These are phyloP conservation scores for Rhodotorula sp. DNA, from an alignment of 1,284 basidiomycete genomes.

Conservation along the genomic window DNA sequence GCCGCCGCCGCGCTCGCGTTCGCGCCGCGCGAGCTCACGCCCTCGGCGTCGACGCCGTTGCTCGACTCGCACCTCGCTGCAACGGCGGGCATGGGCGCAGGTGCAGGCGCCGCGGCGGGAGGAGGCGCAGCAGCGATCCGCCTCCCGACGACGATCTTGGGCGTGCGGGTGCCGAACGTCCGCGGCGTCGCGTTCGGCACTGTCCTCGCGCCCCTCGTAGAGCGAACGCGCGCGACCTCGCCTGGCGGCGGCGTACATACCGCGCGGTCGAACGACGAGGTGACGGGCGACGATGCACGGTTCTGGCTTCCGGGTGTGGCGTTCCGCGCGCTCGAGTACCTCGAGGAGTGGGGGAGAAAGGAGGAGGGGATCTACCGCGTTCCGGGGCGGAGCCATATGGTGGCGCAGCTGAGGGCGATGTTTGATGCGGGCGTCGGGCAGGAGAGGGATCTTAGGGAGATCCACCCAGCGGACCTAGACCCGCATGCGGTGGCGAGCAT, in stretches of 20 bases:
- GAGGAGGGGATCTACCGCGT: constrained; percentile 70
- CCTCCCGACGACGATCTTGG: constrained; percentile 22
- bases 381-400: constrained; percentile 22
- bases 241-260: neutral
- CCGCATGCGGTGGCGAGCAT: constrained; percentile 71
- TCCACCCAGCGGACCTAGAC: constrained; percentile 40
- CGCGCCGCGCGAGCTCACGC: neutral
- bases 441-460: constrained; percentile 42
- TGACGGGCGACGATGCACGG: constrained; percentile 59
- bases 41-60: constrained; percentile 6
- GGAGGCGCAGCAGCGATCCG: constrained; percentile 1
- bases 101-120: neutral
- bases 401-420: constrained; percentile 19
- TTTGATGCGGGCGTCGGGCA: constrained; percentile 33
- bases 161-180: constrained; percentile 15
- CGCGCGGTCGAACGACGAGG: constrained; percentile 2
- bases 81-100: neutral
- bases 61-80: constrained; percentile 11
- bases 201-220: constrained; percentile 20
- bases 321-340: constrained; percentile 74
- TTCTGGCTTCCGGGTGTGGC: constrained; percentile 67
- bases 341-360: constrained; percentile 73
- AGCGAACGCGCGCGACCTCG: constrained; percentile 5
- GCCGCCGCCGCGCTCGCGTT: neutral
- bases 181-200: constrained; percentile 24